A percentile compares a stretch with the other conserved stretches of the same genome.
Conservation (phyloP, 306 rosid species). For the Fragaria ananassa region DNA sequence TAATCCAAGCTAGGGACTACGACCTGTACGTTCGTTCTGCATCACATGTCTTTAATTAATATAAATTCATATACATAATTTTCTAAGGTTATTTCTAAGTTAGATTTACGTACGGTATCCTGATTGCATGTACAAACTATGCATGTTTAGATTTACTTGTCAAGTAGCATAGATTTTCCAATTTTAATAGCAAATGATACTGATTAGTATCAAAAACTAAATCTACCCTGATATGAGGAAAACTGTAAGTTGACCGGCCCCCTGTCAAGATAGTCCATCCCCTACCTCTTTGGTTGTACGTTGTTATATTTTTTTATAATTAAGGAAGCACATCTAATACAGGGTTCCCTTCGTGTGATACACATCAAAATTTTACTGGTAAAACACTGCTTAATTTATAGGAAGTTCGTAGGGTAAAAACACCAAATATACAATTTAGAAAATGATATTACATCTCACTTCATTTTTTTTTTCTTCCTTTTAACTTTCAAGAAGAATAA, state of each 20-base stretch:
- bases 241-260: not conserved
- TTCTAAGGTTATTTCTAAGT: no score
- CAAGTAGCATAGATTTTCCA: not conserved
- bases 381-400: no score
- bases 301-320: no score
- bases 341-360: no score
- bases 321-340: no score
- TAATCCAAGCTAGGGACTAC: not conserved
- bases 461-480: no score
- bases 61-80: not conserved
- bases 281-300: not conserved
- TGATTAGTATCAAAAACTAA: not conserved
- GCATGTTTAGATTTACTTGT: not conserved
- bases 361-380: no score
- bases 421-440: no score
- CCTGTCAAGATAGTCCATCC: not conserved
- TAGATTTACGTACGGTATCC: no score
- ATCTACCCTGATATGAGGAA: not conserved
- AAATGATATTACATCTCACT: no score
- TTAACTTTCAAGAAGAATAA: no score
- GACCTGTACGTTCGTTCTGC: not conserved
- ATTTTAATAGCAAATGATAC: not conserved
- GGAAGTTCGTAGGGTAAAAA: no score
- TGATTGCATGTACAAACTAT: not conserved
- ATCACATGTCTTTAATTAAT: not conserved